Base-by-base conservation (phyloP, 306 rosid species). In the Rosa multiflora region DNA sequence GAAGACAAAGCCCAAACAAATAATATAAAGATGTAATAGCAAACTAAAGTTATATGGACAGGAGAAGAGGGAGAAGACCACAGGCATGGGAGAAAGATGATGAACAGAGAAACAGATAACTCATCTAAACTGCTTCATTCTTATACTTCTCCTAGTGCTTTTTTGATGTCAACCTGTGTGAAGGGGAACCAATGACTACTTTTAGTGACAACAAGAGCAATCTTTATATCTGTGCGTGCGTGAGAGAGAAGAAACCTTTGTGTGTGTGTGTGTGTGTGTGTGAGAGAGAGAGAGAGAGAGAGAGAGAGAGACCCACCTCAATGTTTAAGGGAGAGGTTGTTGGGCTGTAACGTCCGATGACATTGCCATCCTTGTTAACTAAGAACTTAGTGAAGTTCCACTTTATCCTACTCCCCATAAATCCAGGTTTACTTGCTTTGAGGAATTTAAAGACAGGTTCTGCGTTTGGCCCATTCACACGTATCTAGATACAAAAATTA, bases 351-450 rank as follows among this genome's bases (percentile, higher is more conserved):
- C 98, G 99, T 2, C 48, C 58, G 44, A 93, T 85, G 73, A 88
- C 96, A 39, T 8, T 83, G 0, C 99, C 99, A 48, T 93, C 88
- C 80, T 88, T 83, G 78, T 89, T 84, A 1, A 96, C 83, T 73
- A 96, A 86, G 81, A 96, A 96, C 89, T 96, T 96, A 5, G 98
- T 90, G 87, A 96, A 96, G 88, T 96, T 96, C 99, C 99, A 96
- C 86, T 96, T 93, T 55, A 96, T 90, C 73, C 91, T 82, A 3
- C 90, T 48, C 26, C 99, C 97, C 75, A 88, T 2, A 49, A 80
- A 67, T 77, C 98, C 99, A 44, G 71, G 7, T 85, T 88, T 93
- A 74, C 84, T 86, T 26, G 94, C 68, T 85, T 96, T 96, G 6
- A 93, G 89, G 79, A 89, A 96, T 85, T 83, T 93, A 82, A 80